Percentiles rank a stretch among this genome's conserved stretches.
Evolutionary conservation across 768 basidiomycete species (phyloP).

Genomic region (Suillus occidentalis): DNA sequence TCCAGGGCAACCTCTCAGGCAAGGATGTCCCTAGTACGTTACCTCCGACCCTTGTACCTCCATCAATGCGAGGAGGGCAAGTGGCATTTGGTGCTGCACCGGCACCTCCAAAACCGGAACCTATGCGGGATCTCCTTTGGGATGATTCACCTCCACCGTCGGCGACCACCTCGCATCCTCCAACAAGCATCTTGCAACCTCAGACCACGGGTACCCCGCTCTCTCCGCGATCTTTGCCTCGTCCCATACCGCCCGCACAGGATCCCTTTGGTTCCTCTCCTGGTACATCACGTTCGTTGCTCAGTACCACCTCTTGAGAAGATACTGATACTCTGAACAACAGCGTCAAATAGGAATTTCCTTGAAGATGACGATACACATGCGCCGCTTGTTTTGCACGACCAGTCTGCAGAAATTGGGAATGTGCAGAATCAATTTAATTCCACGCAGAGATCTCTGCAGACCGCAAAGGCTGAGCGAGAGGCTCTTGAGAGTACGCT

Average conservation of each 20-base stretch:
- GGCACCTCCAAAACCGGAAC: constrained; percentile 36
- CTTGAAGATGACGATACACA: constrained; percentile 64
- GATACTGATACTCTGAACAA: neutral
- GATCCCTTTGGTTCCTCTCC: constrained; percentile 54
- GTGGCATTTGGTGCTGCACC: constrained; percentile 38
- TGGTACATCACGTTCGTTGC: constrained; percentile 24
- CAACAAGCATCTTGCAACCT: constrained; percentile 26
- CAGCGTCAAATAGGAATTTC: constrained; percentile 48
- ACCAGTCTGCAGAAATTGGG: constrained; percentile 83
- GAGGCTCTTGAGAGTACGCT: constrained; percentile 62
- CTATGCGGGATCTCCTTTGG: constrained; percentile 48
- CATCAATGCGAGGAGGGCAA: constrained; percentile 61
- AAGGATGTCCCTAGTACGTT: constrained; percentile 72
- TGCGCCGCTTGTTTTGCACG: constrained; percentile 54
- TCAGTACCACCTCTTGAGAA: constrained; percentile 3
- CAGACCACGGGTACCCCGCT: constrained; percentile 38
- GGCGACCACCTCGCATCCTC: constrained; percentile 39
- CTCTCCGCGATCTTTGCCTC: constrained; percentile 30
- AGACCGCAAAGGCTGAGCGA: constrained; percentile 66
- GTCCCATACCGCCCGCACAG: constrained; percentile 21
- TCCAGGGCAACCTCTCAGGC: constrained; percentile 81
- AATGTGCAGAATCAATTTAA: constrained; percentile 83
- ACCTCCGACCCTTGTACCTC: constrained; percentile 77
- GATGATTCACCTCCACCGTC: constrained; percentile 52
- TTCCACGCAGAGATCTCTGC: constrained; percentile 74